Percentiles rank a stretch among this genome's conserved stretches.
Conservation (phyloP, 331 rosid genomes). For the Acacia concinna region DNA sequence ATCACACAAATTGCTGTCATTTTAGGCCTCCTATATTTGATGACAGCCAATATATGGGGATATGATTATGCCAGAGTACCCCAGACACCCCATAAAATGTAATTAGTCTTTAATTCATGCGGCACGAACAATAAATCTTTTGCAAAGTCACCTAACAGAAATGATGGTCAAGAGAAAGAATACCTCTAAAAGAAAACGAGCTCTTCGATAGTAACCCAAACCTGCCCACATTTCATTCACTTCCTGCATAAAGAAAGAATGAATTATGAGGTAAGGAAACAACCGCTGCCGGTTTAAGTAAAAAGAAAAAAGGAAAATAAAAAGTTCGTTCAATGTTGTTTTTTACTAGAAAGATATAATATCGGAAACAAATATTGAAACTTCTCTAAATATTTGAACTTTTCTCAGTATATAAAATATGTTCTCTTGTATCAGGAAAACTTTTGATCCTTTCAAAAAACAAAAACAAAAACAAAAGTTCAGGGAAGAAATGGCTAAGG, state of each 20-base stretch:
- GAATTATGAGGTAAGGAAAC: conserved; percentile 10
- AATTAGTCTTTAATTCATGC: neutral
- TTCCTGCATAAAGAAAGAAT: conserved; percentile 52
- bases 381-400: neutral
- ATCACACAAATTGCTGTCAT: neutral
- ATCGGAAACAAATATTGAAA: neutral
- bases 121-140: neutral
- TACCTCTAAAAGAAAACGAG: conserved; percentile 93
- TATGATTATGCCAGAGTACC: neutral
- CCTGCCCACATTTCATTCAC: conserved; percentile 98
- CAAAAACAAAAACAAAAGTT: neutral
- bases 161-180: neutral
- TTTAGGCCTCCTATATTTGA: neutral
- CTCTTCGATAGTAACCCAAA: conserved; percentile 90
- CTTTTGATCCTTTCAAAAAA: neutral
- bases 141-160: neutral
- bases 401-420: neutral
- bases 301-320: too few relatives aligned
- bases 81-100: neutral
- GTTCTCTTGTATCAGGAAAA: neutral
- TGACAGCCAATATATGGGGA: neutral
- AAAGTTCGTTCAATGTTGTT: neutral
- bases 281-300: neutral
- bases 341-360: neutral
- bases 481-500: neutral